Evolutionary conservation across 2,329 filamentous ascomycete genomes (phyloP), one percentile per base, ranked within the genome.

Genomic region (Colletotrichum chrysophilum): DNA sequence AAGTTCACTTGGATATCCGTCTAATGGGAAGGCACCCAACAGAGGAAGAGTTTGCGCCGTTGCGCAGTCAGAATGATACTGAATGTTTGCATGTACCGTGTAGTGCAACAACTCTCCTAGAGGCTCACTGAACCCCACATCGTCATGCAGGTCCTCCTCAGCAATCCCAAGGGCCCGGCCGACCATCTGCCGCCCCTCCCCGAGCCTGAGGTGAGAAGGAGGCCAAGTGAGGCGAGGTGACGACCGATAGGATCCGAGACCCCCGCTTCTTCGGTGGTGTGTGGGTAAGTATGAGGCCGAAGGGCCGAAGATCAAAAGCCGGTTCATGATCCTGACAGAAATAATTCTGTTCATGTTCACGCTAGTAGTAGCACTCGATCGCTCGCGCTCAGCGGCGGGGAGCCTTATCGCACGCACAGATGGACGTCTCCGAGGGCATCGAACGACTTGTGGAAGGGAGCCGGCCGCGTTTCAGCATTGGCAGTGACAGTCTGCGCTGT

Each of bases 401-500:
- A 52, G 34, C 36, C 68, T 71, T 65, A 38, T 71, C 68, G 65
- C 21, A 52, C n/a, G 38, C 21, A 43, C 64, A 60, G 43, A 34
- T 64, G 64, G 74, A 48, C 21, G 32, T 69, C 43, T 58, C 62
- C 73, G 73, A 75, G 28, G 43, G 56, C 56, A 73, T 73, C 64
- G 73, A 75, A 67, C 55, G n/a, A 68, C 62, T 65, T 34, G 24
- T 60, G 70, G 32, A 68, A 32, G 55, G 70, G 43, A 52, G 65
- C 70, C 70, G 65, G 70, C 38, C 74, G 48, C 48, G 74, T 76
- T 76, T 74, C 74, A 74, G 70, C 74, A 74, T 74, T 34, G 65
- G 48, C 30, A n/a, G 43, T 76, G 70, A 48, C 28, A 65, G 34
- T 74, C n/a, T 28, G 65, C 36, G 70, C 70, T 76, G 70, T 68